These are phyloP conservation scores for Taxillus chinensis DNA, from an alignment of 164 flowering plant species.

Conservation along the genomic window DNA sequence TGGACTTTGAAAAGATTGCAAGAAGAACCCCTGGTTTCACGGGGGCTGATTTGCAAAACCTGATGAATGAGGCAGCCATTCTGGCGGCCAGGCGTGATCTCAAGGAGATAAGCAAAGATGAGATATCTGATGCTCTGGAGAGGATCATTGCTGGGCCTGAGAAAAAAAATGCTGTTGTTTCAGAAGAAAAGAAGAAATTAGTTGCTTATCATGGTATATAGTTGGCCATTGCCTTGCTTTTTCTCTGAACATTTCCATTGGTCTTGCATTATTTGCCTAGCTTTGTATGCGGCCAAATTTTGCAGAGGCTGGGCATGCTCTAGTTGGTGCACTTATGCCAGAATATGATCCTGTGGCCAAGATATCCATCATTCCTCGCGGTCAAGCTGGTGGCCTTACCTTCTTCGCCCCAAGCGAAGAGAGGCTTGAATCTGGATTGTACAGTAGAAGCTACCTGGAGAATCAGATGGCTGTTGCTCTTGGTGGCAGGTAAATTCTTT, in stretches of 20 bases:
- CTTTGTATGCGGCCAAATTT: background rate
- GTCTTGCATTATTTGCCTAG: background rate
- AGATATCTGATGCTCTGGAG: conserved; percentile 86
- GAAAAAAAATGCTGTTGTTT: conserved; percentile 93
- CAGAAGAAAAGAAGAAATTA: conserved; percentile 85
- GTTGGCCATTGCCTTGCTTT: background rate
- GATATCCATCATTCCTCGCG: conserved; percentile 96
- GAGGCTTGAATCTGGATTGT: conserved; percentile 89
- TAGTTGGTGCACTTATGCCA: conserved; percentile 95
- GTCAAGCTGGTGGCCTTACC: conserved; percentile 97
- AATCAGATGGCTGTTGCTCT: conserved; percentile 99
- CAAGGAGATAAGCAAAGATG: conserved; percentile 89
- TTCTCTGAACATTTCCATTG: background rate
- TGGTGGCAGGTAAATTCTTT: conserved; percentile 75
- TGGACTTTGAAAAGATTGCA: conserved; percentile 84
- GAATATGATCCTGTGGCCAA: conserved; percentile 97
- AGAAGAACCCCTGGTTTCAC: conserved; percentile 95
- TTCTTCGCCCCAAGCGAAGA: conserved; percentile 97
- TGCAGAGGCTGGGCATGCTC: conserved; percentile 98
- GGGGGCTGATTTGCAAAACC: conserved; percentile 88
- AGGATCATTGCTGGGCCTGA: conserved; percentile 99
- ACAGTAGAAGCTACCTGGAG: conserved; percentile 94
- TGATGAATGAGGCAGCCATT: conserved; percentile 98
- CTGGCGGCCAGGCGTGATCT: conserved; percentile 94
- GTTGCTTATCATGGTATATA: conserved; percentile 89